Percentiles rank a stretch among this genome's conserved stretches.
phyloP scores from a whole-genome alignment of 2,329 filamentous ascomycete species.

The Nemania sp. region DNA sequence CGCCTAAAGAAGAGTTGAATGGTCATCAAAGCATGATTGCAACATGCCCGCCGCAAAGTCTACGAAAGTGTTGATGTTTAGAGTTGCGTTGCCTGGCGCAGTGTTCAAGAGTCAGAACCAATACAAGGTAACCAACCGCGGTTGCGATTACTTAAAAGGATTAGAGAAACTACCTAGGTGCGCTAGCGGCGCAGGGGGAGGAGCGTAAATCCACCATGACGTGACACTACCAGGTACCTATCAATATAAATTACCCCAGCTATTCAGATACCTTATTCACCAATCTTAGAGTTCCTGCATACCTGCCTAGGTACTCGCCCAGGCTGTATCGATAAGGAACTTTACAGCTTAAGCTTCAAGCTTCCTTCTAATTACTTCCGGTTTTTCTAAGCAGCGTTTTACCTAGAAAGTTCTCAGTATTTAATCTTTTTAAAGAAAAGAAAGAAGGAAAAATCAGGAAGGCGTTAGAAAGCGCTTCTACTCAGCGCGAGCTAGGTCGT shows the following conservation, averaged over 20 bases:
- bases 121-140: not conserved
- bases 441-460: not conserved
- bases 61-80: constrained; percentile 10
- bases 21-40: not conserved
- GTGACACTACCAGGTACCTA: too few species aligned
- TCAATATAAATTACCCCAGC: not conserved
- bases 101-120: too few species aligned
- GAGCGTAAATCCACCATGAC: constrained; percentile 18
- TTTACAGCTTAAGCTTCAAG: not conserved
- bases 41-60: not conserved
- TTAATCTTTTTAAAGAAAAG: not conserved
- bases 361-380: not conserved
- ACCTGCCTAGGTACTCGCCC: too few species aligned
- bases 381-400: too few species aligned
- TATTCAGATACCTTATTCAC: too few species aligned
- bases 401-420: not conserved
- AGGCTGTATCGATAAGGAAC: constrained; percentile 27
- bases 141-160: not conserved
- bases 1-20: not conserved
- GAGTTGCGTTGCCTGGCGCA: too few species aligned
- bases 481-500: not conserved
- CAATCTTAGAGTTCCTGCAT: too few species aligned
- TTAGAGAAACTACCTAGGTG: not conserved
- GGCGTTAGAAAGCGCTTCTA: not conserved
- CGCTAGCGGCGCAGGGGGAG: not conserved